Evolutionary conservation across 768 basidiomycete species (phyloP), one percentile per base, ranked within the genome.

Genomic region (Phlegmacium glaucopus): DNA sequence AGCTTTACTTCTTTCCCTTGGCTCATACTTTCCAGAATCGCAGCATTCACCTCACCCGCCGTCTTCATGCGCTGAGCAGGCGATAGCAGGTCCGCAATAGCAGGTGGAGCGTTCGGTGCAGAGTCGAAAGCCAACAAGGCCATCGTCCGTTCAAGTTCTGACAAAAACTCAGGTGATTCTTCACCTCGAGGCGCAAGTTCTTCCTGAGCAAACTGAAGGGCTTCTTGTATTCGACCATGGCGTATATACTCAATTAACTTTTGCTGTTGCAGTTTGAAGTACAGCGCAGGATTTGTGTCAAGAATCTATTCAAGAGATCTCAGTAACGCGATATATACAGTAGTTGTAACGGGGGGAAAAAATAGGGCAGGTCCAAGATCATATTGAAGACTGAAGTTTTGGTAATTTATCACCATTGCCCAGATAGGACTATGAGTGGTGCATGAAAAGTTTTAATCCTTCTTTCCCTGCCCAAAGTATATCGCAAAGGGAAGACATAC

Each of bases 381-480:
- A 93, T 91, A 87, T 90, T 90, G 86, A 91, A 91, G 87, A 91
- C 89, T 90, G 87, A 89, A 90, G 87, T 85, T 86, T 85, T 82
- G 76, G 75, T 78, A 68, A 80, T 75, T 72, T 58, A 85, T 90
- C 93, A 93, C 72, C 76, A 86, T 22, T 22, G 81, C 87, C 80
- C 72, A 65, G 47, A 65, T 61, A 61, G 70, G 76, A 83, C 72
- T 96, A 76, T 81, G 94, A 85, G 92, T 95, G 94, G 94, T 96
- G 94, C 94, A 96, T 96, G 91, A 88, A 86, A 80, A 65, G 61
- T 58, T 91, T 72, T 86, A 94, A 95, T 95, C 93, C 73, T 90
- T 66, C 62, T 49, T 42, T 50, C 42, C 47, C 52, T 61, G 32
- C 54, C 56, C 35, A 44, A 34, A 35, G 10, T 41, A 0, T 28